Percentiles rank a stretch among this genome's conserved stretches.
Evolutionary conservation across 1,139 yeast species (phyloP).

Genomic region (Lodderomyces theae): DNA sequence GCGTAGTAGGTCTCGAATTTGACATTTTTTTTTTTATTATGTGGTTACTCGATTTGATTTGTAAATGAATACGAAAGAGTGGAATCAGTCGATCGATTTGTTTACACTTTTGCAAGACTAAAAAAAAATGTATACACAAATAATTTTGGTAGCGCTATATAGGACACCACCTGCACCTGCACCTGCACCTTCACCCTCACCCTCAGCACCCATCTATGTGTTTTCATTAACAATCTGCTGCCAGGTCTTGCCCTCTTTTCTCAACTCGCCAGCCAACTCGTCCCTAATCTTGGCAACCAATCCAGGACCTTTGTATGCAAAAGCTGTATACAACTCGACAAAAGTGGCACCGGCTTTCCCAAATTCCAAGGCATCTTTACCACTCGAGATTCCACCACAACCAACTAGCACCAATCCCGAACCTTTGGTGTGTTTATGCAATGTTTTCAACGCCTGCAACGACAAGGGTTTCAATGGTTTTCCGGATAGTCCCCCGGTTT

Average conservation of each 20-base stretch:
- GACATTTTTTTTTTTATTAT: too few species aligned
- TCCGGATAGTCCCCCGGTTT: conserved; percentile 91
- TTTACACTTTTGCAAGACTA: too few species aligned
- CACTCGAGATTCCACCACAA: conserved; percentile 88
- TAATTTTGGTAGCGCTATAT: neutral
- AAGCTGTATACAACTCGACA: conserved; percentile 82
- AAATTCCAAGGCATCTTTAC: conserved; percentile 85
- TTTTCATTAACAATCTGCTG: conserved; percentile 65
- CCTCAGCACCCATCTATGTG: conserved; percentile 18
- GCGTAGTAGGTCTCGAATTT: conserved; percentile 23
- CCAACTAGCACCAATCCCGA: conserved; percentile 75
- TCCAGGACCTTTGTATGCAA: conserved; percentile 93
- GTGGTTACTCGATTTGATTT: too few species aligned
- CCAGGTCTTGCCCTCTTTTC: conserved; percentile 82
- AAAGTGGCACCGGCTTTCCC: conserved; percentile 92
- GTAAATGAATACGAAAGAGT: neutral
- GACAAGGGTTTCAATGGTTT: conserved; percentile 84
- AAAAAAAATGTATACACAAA: too few species aligned
- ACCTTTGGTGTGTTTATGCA: conserved; percentile 75
- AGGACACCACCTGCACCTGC: too few species aligned
- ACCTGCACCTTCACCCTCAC: too few species aligned
- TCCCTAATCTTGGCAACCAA: conserved; percentile 74
- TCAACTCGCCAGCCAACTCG: conserved; percentile 66
- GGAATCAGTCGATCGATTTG: too few species aligned
- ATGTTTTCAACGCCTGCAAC: conserved; percentile 62